Evolutionary conservation across 2,329 filamentous ascomycete genomes (phyloP), one percentile per base, ranked within the genome.

Genomic region (Talaromyces albobiverticillius): DNA sequence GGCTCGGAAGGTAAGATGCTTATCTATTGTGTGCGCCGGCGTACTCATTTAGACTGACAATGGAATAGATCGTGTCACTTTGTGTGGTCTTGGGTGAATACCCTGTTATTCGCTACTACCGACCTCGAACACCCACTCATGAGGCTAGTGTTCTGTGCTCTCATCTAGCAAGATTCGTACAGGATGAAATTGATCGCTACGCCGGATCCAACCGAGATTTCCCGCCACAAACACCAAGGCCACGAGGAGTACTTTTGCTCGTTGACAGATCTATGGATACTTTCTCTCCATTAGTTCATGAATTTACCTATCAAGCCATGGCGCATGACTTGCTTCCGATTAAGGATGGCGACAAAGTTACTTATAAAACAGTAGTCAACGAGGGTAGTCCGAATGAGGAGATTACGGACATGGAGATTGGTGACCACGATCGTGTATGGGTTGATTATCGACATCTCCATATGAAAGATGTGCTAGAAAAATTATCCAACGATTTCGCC

Each of bases 301-400:
- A 99, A 66, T 96, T 99, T 68, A 96, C 94, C 11, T 99, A 97
- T 69, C 94, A 99, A 72, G 91, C 94, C 48, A 97, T 99, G 93
- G 93, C 90, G 3, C 90, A 96, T 70, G 94, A 99, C 67, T 77
- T 99, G 8, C 76, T 99, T 26, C 88, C 88, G 0, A 90, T 99
- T 66, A 86, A 88, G 63, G 94, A 97, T 51, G 87, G 83, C 22
- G 91, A 96, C 60, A 96, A 94, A 69, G 82, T 95, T 9, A 90
- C 87, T 0, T 99, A 92, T 68, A 87, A 86, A 61, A 92, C 91
- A 50, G 77, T 82, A 2, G 78, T 94, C 59, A 94, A 95, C 60
- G 84, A 91, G 62, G 89, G 88, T 9, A 79, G 82, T 3, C 72
- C 78, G 0, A 83, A 87, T 40, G 82, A 87, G 25, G 84, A 95